Conservation (phyloP, 1,139 yeast genomes). For the Candida sp. region DNA sequence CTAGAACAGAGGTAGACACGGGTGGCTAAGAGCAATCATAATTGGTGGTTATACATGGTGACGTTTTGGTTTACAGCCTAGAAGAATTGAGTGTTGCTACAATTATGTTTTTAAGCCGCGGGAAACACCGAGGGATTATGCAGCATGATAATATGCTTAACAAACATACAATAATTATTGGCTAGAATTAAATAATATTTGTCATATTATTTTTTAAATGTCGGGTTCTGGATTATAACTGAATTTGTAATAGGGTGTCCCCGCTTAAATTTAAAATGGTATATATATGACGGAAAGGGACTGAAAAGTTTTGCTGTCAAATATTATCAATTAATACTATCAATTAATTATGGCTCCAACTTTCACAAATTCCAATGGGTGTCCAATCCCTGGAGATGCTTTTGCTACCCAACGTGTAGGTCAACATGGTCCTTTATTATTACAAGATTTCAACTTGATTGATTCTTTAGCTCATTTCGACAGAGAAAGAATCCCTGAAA, state of each 20-base stretch:
- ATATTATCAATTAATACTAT: no score
- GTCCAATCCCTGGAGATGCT: slow-evolving; percentile 58
- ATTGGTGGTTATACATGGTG: no score
- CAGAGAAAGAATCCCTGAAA: slow-evolving; percentile 85
- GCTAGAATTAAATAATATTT: neutral
- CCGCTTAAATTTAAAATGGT: neutral
- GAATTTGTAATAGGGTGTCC: neutral
- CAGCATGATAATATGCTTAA: neutral
- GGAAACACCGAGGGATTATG: neutral
- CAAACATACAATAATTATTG: neutral
- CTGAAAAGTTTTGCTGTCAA: no score
- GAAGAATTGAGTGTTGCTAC: no score
- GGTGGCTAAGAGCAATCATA: no score
- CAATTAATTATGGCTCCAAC: slow-evolving; percentile 30
- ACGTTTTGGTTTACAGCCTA: no score
- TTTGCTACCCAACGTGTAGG: slow-evolving; percentile 76
- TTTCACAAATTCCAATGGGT: slow-evolving; percentile 71
- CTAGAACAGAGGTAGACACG: no score
- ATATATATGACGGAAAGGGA: neutral
- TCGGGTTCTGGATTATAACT: neutral
- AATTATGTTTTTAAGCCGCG: neutral
- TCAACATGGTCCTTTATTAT: slow-evolving; percentile 68
- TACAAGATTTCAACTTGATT: slow-evolving; percentile 77
- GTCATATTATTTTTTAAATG: neutral
- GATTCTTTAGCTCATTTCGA: slow-evolving; percentile 82